Conservation (phyloP, 345 rosid genomes). For the Salix exigua region DNA sequence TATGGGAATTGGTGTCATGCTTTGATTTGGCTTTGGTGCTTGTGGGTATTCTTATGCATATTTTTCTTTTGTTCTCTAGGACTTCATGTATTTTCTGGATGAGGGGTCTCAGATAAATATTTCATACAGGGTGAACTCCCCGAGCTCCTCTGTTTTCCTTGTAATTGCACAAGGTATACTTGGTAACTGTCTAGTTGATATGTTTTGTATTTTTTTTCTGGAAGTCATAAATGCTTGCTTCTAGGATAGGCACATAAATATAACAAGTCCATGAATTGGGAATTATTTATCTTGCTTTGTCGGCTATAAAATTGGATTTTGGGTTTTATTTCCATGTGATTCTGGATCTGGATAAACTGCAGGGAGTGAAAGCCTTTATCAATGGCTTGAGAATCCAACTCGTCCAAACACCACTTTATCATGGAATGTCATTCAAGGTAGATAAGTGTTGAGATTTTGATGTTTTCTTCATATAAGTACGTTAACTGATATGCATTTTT, state of each 20-base stretch:
- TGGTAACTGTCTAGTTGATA: neutral
- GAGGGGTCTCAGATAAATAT: constrained; percentile 72
- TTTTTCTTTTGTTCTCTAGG: constrained; percentile 40
- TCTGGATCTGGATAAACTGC: constrained; percentile 28
- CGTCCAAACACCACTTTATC: constrained; percentile 77
- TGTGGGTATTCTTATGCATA: constrained; percentile 1
- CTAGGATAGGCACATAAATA: neutral
- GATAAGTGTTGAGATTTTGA: constrained; percentile 17
- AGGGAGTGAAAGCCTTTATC: constrained; percentile 80
- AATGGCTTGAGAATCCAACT: constrained; percentile 82
- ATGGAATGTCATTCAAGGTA: constrained; percentile 77
- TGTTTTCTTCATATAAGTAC: constrained; percentile 6
- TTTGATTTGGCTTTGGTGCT: neutral
- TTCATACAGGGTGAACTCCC: constrained; percentile 54
- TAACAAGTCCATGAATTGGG: neutral
- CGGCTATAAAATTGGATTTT: neutral
- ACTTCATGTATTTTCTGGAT: constrained; percentile 70
- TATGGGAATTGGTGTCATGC: neutral
- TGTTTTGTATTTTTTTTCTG: neutral
- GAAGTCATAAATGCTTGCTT: neutral
- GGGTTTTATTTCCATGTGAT: constrained; percentile 4
- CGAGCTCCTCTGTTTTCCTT: constrained; percentile 58
- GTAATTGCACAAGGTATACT: constrained; percentile 80
- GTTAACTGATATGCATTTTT: constrained; percentile 13
- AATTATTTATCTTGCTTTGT: neutral